Base-by-base conservation (phyloP, 805 yeast species). In the Wickerhamomyces bovis region DNA sequence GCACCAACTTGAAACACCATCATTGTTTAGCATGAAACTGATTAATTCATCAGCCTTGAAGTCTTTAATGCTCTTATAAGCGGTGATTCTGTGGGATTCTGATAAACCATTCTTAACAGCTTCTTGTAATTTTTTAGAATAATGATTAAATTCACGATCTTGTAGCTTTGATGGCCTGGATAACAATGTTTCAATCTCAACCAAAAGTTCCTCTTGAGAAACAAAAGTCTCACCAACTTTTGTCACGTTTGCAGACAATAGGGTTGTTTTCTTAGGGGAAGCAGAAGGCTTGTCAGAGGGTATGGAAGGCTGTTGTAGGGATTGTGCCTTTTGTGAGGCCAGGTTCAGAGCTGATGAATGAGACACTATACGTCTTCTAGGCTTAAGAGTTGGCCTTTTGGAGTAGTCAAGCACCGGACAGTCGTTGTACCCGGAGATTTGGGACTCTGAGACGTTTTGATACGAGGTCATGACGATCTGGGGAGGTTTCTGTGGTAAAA, bases 1-100 rank as follows among this genome's bases (percentile, higher is more conserved):
- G 50, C 85, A 78, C 95, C 95, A 85, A 21, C 65, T 63, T 44
- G 79, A 70, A 11, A 78, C 76, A 1, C 85, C 81, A 39, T 71
- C 73, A 53, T 80, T 78, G 2, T 65, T 55, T 65, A 82, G 67
- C 78, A 82, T 79, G 69, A 78, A 82, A 26, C 73, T 66, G 26
- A 68, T 72, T 44, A 68, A 68, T 42, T 53, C 57, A 47, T 56
- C 63, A 22, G 64, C 59, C 9, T 55, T 45, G 20, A 46, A 45
- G 23, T 58, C 55, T 2, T 55, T 46, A 5, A 67, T 53, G 16
- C 62, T 46, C n/a, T 57, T 51, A 0, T 62, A 45, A 13, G 69
- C 40, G 6, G 63, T 59, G 3, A 21, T 39, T 41, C 57, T 58
- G n/a, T 68, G 63, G 5, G 41, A 9, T 2, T 58, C 55, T 21